phyloP scores from a whole-genome alignment of 73 alveolate species.

The Paramecium bursaria region DNA sequence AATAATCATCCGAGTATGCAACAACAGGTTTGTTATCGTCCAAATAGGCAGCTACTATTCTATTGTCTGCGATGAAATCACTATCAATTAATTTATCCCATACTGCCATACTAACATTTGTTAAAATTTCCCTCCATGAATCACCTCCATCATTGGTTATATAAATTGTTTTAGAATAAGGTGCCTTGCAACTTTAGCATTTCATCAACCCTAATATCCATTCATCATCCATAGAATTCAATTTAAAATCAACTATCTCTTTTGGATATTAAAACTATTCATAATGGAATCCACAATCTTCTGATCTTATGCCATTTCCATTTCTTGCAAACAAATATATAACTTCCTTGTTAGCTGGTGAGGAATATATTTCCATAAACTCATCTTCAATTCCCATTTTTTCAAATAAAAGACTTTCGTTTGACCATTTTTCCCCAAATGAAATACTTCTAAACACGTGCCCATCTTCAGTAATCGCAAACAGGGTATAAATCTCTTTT shows the following conservation, averaged over 20 bases:
- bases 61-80: slow-evolving; percentile 22
- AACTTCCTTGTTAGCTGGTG: slow-evolving; percentile 36
- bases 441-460: background rate
- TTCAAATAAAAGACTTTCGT: background rate
- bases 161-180: background rate
- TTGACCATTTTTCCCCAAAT: slow-evolving; percentile 26
- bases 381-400: slow-evolving; percentile 31
- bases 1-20: slow-evolving; percentile 43
- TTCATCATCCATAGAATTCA: slow-evolving; percentile 54
- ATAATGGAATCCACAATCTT: slow-evolving; percentile 50
- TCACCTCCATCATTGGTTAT: slow-evolving; percentile 37
- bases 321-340: slow-evolving; percentile 5
- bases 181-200: background rate
- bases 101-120: background rate
- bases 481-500: slow-evolving; percentile 19
- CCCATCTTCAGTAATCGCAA: slow-evolving; percentile 14
- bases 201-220: slow-evolving; percentile 14
- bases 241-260: background rate
- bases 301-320: slow-evolving; percentile 49
- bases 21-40: background rate
- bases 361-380: slow-evolving; percentile 1
- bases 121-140: slow-evolving; percentile 16
- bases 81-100: slow-evolving; percentile 59
- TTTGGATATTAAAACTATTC: slow-evolving; percentile 1
- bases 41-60: slow-evolving; percentile 31